Base-by-base conservation (phyloP, 2,329 filamentous ascomycete genomes). In the Monosporascus sp. region DNA sequence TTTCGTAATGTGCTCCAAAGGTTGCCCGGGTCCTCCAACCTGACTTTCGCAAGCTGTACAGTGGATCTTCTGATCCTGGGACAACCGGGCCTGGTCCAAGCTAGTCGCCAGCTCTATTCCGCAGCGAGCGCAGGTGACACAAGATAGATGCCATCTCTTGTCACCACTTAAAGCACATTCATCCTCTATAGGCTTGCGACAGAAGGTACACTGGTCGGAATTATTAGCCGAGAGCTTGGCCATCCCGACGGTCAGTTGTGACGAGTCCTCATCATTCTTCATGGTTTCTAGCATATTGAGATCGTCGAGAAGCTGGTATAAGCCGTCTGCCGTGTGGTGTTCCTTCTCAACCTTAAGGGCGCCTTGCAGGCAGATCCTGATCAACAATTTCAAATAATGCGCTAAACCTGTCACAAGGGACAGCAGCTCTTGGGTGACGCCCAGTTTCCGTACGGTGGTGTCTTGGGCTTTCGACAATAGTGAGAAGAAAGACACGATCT, bases 401-500 rank as follows among this genome's bases (percentile, higher is more conserved):
- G 94, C 94, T 49, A 99, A 80, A 37, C 94, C 93, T 39, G 94
- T 99, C 50, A 99, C 94, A 7, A 99, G 80, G 6, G 93, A 96
- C n/a, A 99, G 75, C n/a, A 99, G 80, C 69, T 99, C 94, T 69
- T 99, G 94, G 8, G 94, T 99, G 35, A 99, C 94, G 44, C 94
- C 94, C 43, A 97, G 83, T 68, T 97, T 94, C 53, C 90, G 82
- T 38, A 89, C 85, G n/a, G 88, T 89, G 8, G 86, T 90, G 65
- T 97, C 92, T 67, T 97, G 93, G 1, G 92, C 94, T 70, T 96
- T 96, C 6, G 93, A 96, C 8, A 99, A 79, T 18, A 99, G 77
- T 14, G 91, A 91, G 70, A 99, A 99, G 76, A 99, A 99, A 25
- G 93, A 90, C 6, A 99, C 94, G 51, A 99, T 96, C 72, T 99